phyloP scores from a whole-genome alignment of 2,329 filamentous ascomycete genomes.

The Trichoderma guizhouense region DNA sequence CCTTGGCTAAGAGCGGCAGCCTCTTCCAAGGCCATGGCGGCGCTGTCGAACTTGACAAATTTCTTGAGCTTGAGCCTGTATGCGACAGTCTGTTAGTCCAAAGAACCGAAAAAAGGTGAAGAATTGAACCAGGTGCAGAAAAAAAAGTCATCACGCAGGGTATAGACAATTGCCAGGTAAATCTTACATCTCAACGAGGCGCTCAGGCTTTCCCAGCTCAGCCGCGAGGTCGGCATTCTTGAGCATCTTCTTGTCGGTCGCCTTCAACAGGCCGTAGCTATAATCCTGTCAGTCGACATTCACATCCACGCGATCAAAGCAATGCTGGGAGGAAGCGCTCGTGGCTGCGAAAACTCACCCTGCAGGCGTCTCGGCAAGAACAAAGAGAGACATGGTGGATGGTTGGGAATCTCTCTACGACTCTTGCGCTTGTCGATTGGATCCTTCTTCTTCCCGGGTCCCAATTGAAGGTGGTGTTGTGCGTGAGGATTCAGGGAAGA shows the following conservation, averaged over 20 bases:
- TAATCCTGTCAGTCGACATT: constrained; percentile 30
- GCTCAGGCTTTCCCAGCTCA: constrained; percentile 76
- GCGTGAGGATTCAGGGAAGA: constrained; percentile 34
- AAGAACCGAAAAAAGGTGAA: neutral
- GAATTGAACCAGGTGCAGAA: neutral
- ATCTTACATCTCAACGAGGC: constrained; percentile 77
- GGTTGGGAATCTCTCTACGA: constrained; percentile 30
- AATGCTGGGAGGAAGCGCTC: neutral
- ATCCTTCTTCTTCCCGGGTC: constrained; percentile 36
- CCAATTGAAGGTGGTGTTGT: constrained; percentile 35
- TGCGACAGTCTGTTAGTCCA: constrained; percentile 5
- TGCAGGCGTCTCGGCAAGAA: constrained; percentile 90
- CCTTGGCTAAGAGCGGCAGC: constrained; percentile 84
- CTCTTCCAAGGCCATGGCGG: constrained; percentile 85
- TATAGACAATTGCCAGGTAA: constrained; percentile 23
- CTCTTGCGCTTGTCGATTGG: constrained; percentile 32
- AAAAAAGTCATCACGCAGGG: neutral
- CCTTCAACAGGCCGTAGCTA: constrained; percentile 97
- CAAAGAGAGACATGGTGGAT: constrained; percentile 77
- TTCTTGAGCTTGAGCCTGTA: constrained; percentile 87
- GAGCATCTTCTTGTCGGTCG: constrained; percentile 96
- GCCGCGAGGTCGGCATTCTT: constrained; percentile 77
- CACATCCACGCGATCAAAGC: neutral
- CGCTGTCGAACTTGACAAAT: constrained; percentile 96
- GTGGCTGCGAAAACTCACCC: constrained; percentile 47